Evolutionary conservation across 2,329 filamentous ascomycete genomes (phyloP), one percentile per base, ranked within the genome.

Genomic region (Trichoderma sp.): DNA sequence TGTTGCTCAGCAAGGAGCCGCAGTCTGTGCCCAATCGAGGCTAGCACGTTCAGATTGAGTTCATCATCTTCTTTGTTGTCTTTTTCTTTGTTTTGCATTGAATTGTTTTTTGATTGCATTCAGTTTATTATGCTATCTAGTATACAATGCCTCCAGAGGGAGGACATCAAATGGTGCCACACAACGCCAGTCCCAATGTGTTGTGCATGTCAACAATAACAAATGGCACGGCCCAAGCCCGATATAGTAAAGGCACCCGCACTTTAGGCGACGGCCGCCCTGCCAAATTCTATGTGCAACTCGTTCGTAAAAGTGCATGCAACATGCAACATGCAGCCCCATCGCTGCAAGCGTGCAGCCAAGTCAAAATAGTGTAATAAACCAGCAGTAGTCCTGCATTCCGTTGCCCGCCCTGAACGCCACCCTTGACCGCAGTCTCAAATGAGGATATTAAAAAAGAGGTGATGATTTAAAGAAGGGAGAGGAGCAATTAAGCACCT

Each of bases 101-200:
- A 43, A 43, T 50, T 61, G 30, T 15, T 20, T 43, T 53, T 50
- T 17, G 6, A 26, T 36, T 17, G 32, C 2, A 50, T 11, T 20
- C n/a, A 12, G 20, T 34, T 11, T 62, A 34, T 61, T 68, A 47
- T 34, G 53, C 12, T 59, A 39, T 4, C 17, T 17, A 61, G 20
- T 47, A 66, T 55, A 15, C 59, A 43, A 36, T 50, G 28, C 66
- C 66, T 62, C 50, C 17, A 58, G 57, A 69, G 57, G 36, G 66
- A 68, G 47, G 47, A 61, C n/a, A 23, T 23, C 23, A 23, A 23
- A 23, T 50, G 15, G 55, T 34, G 36, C 57, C 66, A 36, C 55
- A 62, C 32, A 69, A 69, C 66, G 66, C 66, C 66, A 23, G 50
- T 53, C 66, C 66, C 66, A 62, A 34, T 59, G 55, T 68, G 55